Base-by-base conservation (phyloP, 768 basidiomycete species). In the Chiua virens region DNA sequence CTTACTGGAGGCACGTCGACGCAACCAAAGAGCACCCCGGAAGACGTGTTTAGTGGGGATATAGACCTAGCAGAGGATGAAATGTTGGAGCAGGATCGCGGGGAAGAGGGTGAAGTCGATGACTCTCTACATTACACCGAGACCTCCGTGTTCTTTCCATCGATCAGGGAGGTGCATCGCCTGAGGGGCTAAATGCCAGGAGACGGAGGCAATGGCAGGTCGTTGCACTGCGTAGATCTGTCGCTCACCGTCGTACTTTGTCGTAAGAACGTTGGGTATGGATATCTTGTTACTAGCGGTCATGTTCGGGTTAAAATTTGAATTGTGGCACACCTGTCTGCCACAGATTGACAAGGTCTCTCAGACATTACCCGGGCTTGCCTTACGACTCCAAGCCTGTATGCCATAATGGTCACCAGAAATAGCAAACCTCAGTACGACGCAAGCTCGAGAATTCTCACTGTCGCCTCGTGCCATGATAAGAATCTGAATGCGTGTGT, bases 41-140 rank as follows among this genome's bases (percentile, higher is more conserved):
- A 89, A 43, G 80, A 85, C 30, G 84, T 90, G 27, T 83, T 82
- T 60, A 73, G 75, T 52, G 80, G 79, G 30, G 78, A 80, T 53
- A 85, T 90, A 49, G 90, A 92, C 58, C 62, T 93, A 54, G 70
- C 76, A 39, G 89, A 92, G 60, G 82, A 90, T 50, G 90, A 93
- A 57, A 77, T 91, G 17, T 63, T 89, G 47, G 89, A 92, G 52
- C 82, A 85, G 56, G 90, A 93, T 45, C 77, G 85, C 21, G 83
- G 81, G 7, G 87, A 88, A 66, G 90, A 90, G 50, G 84, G 79
- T 3, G 89, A 90, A 64, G 80, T 84, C 14, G 90, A 93, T 60
- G 85, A 92, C 62, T 84, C 86, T 14, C 72, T 5, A 85, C 87
- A 39, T 62, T 64, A 36, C 70, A 73, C 14, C 75, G 90, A 57